Conservation (phyloP, 1,284 basidiomycete species). For the Boletus sp. region DNA sequence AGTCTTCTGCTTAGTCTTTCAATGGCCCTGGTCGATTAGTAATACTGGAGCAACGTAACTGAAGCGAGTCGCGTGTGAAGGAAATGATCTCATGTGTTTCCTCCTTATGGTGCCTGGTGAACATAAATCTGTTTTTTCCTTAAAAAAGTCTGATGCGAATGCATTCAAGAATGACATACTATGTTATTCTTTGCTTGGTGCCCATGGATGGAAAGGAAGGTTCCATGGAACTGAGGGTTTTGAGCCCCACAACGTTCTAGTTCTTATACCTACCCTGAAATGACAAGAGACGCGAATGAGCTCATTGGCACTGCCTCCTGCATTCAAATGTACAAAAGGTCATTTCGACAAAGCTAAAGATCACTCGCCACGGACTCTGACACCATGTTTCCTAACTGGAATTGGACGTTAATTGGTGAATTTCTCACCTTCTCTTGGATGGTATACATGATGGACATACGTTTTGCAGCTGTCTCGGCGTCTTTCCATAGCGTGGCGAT, state of each 20-base stretch:
- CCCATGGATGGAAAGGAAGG: no score
- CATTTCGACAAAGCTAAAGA: not conserved
- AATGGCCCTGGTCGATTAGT: no score
- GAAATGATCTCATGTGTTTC: not conserved
- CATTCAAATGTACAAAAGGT: not conserved
- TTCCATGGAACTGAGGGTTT: not conserved
- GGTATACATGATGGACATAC: not conserved
- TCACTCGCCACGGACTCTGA: not conserved
- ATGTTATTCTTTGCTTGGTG: not conserved
- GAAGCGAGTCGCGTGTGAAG: not conserved
- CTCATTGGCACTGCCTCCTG: not conserved
- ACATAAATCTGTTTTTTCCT: not conserved
- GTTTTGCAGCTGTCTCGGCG: conserved; percentile 11
- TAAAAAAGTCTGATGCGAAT: not conserved
- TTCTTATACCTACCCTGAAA: not conserved
- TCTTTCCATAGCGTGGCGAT: conserved; percentile 26
- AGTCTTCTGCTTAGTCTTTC: no score
- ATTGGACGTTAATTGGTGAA: conserved; percentile 12
- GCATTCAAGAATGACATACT: not conserved
- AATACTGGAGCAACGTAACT: not conserved
- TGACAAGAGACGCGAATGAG: not conserved
- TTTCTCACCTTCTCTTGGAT: not conserved
- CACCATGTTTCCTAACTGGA: conserved; percentile 21
- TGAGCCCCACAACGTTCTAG: not conserved
- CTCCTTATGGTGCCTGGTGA: not conserved